These are phyloP conservation scores for Sechiopsis laciniata DNA, from an alignment of 306 rosid genomes.

Conservation along the genomic window DNA sequence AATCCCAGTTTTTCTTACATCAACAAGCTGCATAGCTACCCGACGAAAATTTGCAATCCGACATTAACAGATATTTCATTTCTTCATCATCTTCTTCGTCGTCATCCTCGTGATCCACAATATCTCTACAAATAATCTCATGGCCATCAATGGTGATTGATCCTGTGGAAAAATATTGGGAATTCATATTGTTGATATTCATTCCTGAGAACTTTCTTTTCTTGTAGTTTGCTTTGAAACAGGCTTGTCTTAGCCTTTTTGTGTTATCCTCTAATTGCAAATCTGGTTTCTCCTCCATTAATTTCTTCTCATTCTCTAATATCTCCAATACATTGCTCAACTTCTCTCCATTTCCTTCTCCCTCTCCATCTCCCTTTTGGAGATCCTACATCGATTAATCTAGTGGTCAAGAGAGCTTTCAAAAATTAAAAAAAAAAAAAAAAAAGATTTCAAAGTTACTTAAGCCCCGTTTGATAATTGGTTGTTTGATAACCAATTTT, in stretches of 20 bases:
- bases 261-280: conserved; percentile 50
- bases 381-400: conserved; percentile 27
- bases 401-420: too few species aligned
- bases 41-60: conserved; percentile 27
- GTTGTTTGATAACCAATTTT: too few species aligned
- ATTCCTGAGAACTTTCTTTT: conserved; percentile 43
- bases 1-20: neutral
- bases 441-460: too few species aligned
- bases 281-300: conserved; percentile 73
- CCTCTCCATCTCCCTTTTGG: conserved; percentile 27
- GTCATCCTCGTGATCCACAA: too few species aligned
- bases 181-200: too few species aligned
- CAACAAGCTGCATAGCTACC: neutral
- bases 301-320: conserved; percentile 62
- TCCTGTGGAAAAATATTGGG: too few species aligned
- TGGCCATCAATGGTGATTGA: too few species aligned
- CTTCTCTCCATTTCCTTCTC: conserved; percentile 25
- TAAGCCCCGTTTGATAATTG: too few species aligned
- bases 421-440: too few species aligned
- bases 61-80: conserved; percentile 28
- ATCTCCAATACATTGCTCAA: conserved; percentile 41
- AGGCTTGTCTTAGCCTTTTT: conserved; percentile 74
- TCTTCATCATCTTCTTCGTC: conserved; percentile 26
- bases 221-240: conserved; percentile 87
- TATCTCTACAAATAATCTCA: too few species aligned